These are phyloP conservation scores for Chaetomium strumarium DNA, from an alignment of 2,329 filamentous ascomycete species.

Conservation along the genomic window DNA sequence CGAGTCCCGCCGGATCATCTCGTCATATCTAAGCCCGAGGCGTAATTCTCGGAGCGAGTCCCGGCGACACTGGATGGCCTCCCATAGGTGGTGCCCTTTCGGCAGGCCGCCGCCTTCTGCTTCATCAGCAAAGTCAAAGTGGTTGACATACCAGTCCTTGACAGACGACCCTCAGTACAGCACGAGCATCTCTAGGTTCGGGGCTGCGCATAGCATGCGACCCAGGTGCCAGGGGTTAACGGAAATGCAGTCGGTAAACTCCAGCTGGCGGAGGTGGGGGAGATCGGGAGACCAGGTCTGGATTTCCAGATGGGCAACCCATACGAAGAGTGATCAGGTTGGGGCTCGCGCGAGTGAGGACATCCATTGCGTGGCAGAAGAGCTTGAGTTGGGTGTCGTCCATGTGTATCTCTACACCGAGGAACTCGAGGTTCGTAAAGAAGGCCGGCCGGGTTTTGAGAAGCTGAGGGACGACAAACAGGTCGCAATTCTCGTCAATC, in stretches of 20 bases:
- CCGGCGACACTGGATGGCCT: background rate
- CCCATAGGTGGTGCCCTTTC: background rate
- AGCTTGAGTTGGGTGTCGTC: background rate
- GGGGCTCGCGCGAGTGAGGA: background rate
- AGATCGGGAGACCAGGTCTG: background rate
- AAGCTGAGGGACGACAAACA: background rate
- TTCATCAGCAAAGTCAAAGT: too few relatives aligned
- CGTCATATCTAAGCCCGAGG: background rate
- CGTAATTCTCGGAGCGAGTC: background rate
- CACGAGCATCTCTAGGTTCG: background rate
- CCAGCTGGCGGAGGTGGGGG: background rate
- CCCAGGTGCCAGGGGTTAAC: background rate
- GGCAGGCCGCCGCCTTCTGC: background rate
- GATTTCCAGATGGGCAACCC: background rate
- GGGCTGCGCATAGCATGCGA: background rate
- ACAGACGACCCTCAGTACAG: constrained; percentile 1
- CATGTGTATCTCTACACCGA: background rate
- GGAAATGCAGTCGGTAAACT: background rate
- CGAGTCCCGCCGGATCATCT: background rate
- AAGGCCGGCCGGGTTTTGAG: background rate
- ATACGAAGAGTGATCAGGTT: constrained; percentile 3
- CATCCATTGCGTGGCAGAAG: background rate
- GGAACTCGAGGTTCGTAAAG: background rate
- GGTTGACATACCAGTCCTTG: too few relatives aligned
- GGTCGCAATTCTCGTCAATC: constrained; percentile 1